Conservation (phyloP, 2,329 filamentous ascomycete species). For the Ceratocystis ficicola region DNA sequence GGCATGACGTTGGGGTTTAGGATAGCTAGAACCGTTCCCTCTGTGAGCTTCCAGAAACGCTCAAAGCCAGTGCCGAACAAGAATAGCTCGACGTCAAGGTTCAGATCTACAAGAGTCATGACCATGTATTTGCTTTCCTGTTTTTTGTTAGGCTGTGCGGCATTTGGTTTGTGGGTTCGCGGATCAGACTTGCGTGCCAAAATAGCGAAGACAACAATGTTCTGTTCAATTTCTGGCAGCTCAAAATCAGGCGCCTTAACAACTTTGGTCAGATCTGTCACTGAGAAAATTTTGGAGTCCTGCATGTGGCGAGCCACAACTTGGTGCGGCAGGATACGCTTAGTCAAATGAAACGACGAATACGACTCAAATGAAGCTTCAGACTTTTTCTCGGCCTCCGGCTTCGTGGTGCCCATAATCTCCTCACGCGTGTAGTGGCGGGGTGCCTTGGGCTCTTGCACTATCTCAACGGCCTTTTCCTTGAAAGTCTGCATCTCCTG, state of each 20-base stretch:
- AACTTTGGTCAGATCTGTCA: constrained; percentile 68
- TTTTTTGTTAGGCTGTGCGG: constrained; percentile 26
- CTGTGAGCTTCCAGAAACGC: constrained; percentile 83
- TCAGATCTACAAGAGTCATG: constrained; percentile 72
- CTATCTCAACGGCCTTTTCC: constrained; percentile 42
- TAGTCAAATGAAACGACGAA: constrained; percentile 72
- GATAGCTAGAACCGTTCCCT: constrained; percentile 84
- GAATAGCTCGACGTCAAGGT: constrained; percentile 83
- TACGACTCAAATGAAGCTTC: constrained; percentile 69
- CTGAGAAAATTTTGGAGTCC: constrained; percentile 61
- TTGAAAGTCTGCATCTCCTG: constrained; percentile 51
- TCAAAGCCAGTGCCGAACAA: constrained; percentile 85
- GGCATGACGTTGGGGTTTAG: constrained; percentile 88
- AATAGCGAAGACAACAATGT: constrained; percentile 80
- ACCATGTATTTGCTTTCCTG: constrained; percentile 78
- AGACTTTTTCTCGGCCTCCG: constrained; percentile 32
- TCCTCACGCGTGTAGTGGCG: constrained; percentile 53
- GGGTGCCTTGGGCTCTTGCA: constrained; percentile 36
- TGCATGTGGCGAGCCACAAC: constrained; percentile 66
- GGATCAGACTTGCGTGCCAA: constrained; percentile 82
- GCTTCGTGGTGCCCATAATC: constrained; percentile 35
- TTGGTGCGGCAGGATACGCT: constrained; percentile 68
- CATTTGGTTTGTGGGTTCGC: constrained; percentile 41
- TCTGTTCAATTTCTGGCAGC: constrained; percentile 68
- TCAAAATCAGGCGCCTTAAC: constrained; percentile 76